Evolutionary conservation across 345 rosid species (phyloP), one percentile per base, ranked within the genome.

Genomic region (Kandelia obovata): DNA sequence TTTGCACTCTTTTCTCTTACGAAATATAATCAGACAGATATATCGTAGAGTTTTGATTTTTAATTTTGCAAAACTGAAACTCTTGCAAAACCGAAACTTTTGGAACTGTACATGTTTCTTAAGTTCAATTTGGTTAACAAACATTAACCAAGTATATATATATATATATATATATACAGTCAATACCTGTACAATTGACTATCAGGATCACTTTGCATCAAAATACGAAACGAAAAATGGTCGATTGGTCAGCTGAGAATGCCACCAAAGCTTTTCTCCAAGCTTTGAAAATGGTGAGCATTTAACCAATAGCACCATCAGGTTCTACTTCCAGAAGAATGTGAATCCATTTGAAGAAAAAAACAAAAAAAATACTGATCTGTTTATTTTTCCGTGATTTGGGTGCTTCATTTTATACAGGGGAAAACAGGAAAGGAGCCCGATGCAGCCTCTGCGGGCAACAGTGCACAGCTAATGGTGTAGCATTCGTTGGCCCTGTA

Each of bases 161-260:
- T 35, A 5, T 5, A 35, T 35, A 7, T 6, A 6, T 6, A 35
- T 7, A 35, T 6, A 35, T 35, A 35, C 8, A 6, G 39, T 8
- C 9, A 35, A 35, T 6, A 0, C 39, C 39, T 35, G 6, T 5
- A 6, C 39, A 7, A 35, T 35, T 35, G 39, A 6, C 9, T 35
- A 35, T 35, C 39, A 35, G 6, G 7, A 35, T 1, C 6, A 35
- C 39, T 5, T 7, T 35, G 20, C n/a, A 34, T 2, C 15, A 26
- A 52, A 23, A 59, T 2, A 0, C 10, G 16, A 62, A 52, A 15
- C 4, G 23, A 65, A 20, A 53, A 64, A 73, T 82, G 85, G 71
- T 76, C 68, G 46, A 69, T 67, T 84, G 89, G 83, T 87, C 89
- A 32, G 76, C 87, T 65, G 87, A 87, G 75, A 87, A 87, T 51